Conservation (phyloP, 1,139 yeast species). For the Scheffersomyces lignicola region DNA sequence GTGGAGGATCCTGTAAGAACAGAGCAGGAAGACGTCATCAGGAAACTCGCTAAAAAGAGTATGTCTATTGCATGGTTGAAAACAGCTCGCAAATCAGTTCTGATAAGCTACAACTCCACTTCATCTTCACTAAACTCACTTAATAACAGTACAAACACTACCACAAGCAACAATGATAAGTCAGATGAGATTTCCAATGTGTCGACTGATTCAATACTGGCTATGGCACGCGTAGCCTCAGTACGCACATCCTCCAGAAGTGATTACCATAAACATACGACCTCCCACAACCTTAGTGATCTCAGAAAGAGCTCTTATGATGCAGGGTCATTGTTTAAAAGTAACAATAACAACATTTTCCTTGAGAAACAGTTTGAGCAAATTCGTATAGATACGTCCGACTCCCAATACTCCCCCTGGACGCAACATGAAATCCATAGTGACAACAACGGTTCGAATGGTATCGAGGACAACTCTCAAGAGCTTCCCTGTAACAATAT, state of each 20-base stretch:
- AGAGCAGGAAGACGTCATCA: constrained; percentile 42
- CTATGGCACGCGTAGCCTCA: constrained; percentile 32
- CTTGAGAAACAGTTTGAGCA: constrained; percentile 13
- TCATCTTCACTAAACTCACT: constrained; percentile 6
- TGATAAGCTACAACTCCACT: constrained; percentile 6
- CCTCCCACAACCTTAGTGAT: constrained; percentile 25
- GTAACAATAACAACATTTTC: constrained; percentile 24
- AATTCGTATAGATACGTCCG: too few relatives aligned
- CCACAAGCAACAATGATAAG: constrained; percentile 2
- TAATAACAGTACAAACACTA: background rate
- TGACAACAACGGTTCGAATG: too few relatives aligned
- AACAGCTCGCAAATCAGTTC: constrained; percentile 2
- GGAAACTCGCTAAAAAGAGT: constrained; percentile 63
- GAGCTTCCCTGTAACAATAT: constrained; percentile 17
- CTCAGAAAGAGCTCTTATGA: constrained; percentile 5
- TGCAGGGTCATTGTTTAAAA: constrained; percentile 7
- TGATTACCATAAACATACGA: constrained; percentile 40
- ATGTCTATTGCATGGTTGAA: constrained; percentile 58
- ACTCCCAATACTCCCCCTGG: too few relatives aligned
- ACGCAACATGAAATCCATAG: too few relatives aligned
- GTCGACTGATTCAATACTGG: constrained; percentile 24
- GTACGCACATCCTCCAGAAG: constrained; percentile 35
- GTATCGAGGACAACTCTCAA: too few relatives aligned
- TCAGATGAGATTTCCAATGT: constrained; percentile 10
- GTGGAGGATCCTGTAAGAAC: constrained; percentile 10